These are phyloP conservation scores for Venturia pyrina DNA, from an alignment of 2,329 filamentous ascomycete species.

Conservation along the genomic window DNA sequence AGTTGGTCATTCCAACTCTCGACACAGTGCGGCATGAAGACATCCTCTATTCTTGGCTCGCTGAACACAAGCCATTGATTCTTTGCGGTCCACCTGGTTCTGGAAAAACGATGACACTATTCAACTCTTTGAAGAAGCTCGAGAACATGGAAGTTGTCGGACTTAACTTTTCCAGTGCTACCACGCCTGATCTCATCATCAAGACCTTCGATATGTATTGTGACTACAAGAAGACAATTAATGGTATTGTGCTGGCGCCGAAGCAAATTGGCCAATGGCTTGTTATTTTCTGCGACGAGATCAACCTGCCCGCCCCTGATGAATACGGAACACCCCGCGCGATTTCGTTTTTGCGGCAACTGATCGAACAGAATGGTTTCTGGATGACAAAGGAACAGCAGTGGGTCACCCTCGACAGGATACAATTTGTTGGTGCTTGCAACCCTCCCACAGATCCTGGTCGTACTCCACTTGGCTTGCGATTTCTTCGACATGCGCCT, in stretches of 20 bases:
- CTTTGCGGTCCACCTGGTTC: slow-evolving; percentile 96
- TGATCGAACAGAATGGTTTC: slow-evolving; percentile 98
- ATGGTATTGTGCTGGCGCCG: slow-evolving; percentile 88
- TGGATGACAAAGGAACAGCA: slow-evolving; percentile 96
- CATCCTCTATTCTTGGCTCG: slow-evolving; percentile 98
- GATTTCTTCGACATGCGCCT: slow-evolving; percentile 94
- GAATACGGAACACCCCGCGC: slow-evolving; percentile 95
- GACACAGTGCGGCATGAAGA: slow-evolving; percentile 98
- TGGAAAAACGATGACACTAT: slow-evolving; percentile 99
- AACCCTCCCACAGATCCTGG: slow-evolving; percentile 97
- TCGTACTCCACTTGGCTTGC: slow-evolving; percentile 82
- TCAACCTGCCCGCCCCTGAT: slow-evolving; percentile 95
- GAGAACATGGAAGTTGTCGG: slow-evolving; percentile 99
- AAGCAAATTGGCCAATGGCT: slow-evolving; percentile 97
- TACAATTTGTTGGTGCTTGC: slow-evolving; percentile 97
- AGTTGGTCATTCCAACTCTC: slow-evolving; percentile 94
- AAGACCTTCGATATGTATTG: slow-evolving; percentile 99
- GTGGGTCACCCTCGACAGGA: slow-evolving; percentile 94
- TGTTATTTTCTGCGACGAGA: slow-evolving; percentile 98
- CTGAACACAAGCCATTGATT: slow-evolving; percentile 93
- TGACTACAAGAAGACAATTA: slow-evolving; percentile 97
- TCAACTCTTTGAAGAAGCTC: slow-evolving; percentile 91
- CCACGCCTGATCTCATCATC: slow-evolving; percentile 91
- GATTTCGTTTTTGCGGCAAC: slow-evolving; percentile 92
- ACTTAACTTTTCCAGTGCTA: slow-evolving; percentile 98